phyloP scores from a whole-genome alignment of 352 stramenopile species.

The Aphanomyces stellatus region DNA sequence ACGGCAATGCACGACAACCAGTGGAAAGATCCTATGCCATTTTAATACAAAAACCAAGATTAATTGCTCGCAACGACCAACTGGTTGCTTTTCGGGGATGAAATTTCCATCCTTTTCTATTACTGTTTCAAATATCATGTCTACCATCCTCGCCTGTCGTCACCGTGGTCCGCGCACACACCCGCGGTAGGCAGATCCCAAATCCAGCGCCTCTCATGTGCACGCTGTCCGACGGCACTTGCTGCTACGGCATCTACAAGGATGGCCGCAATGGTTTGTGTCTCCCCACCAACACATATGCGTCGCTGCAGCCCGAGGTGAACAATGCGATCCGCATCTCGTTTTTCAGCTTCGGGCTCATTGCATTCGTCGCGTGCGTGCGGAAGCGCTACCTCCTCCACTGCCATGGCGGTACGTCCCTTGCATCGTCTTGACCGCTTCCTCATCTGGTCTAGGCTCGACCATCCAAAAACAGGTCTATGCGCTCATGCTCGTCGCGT shows the following conservation, averaged over 20 bases:
- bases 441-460: neutral
- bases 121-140: too few relatives aligned
- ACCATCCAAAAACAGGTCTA: neutral
- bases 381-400: neutral
- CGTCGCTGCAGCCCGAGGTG: neutral
- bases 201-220: too few relatives aligned
- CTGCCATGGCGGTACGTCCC: neutral
- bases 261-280: neutral
- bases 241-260: neutral
- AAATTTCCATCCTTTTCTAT: too few relatives aligned
- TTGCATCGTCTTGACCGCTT: neutral
- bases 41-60: too few relatives aligned
- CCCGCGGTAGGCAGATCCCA: too few relatives aligned
- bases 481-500: neutral
- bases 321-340: neutral
- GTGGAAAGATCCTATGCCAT: too few relatives aligned
- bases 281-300: neutral
- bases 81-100: too few relatives aligned
- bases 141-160: too few relatives aligned
- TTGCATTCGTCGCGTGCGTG: neutral
- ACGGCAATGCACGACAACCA: too few relatives aligned
- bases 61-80: too few relatives aligned
- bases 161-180: too few relatives aligned
- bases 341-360: neutral
- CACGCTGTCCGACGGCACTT: too few relatives aligned